Percentiles rank a stretch among this genome's conserved stretches.
phyloP scores from a whole-genome alignment of 208 protist species.

The Acanthamoeba royreba region DNA sequence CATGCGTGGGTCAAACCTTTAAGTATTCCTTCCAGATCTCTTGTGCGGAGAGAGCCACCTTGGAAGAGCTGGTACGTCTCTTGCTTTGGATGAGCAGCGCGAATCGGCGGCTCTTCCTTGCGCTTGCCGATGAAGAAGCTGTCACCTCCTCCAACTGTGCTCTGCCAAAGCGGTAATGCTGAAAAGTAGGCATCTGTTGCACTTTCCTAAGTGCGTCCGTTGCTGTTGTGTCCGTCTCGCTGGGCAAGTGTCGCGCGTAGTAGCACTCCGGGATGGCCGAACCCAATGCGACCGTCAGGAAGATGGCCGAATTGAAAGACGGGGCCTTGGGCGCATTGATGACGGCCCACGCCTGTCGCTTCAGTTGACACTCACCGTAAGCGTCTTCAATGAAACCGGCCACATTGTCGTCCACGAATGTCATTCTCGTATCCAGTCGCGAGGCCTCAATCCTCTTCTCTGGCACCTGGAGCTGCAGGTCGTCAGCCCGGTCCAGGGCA shows the following conservation, averaged over 20 bases:
- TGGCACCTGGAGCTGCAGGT: slow-evolving; percentile 26
- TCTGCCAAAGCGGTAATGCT: slow-evolving; percentile 10
- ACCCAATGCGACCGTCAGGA: background rate
- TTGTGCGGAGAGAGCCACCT: background rate
- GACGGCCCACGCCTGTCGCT: slow-evolving; percentile 2
- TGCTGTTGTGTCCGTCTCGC: background rate
- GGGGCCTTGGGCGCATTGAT: background rate
- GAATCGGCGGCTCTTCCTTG: background rate
- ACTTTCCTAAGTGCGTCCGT: background rate
- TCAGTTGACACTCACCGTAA: background rate
- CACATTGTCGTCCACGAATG: background rate
- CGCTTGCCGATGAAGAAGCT: background rate
- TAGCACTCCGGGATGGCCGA: background rate
- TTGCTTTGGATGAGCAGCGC: slow-evolving; percentile 40
- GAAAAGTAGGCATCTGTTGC: slow-evolving; percentile 18
- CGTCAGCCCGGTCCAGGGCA: background rate
- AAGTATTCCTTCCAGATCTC: slow-evolving; percentile 43
- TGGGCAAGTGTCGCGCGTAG: background rate
- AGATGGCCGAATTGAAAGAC: slow-evolving; percentile 21
- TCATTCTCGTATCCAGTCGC: background rate
- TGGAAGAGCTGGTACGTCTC: slow-evolving; percentile 8
- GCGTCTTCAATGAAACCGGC: background rate
- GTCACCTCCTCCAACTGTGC: background rate
- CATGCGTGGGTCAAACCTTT: background rate
- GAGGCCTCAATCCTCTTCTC: background rate